Conservation (phyloP, 768 basidiomycete species). For the Rhizopogon rudus region DNA sequence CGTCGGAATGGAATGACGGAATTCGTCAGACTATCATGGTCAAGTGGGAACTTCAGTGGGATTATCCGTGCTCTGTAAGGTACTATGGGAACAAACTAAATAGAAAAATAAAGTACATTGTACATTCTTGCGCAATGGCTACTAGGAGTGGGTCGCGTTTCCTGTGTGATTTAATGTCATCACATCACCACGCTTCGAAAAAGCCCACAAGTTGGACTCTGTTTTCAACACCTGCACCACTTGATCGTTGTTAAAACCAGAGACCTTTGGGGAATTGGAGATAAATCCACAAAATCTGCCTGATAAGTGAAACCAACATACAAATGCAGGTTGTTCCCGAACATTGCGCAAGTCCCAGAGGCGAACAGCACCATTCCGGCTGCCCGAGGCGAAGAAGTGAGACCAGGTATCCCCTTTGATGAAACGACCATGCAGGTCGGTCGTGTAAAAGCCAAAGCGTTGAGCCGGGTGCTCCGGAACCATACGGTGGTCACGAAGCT, state of each 20-base stretch:
- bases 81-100: not conserved
- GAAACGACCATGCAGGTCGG: conserved; percentile 36
- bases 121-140: no score
- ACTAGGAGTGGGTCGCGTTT: not conserved
- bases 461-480: conserved; percentile 31
- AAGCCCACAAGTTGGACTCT: conserved; percentile 30
- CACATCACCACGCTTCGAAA: conserved; percentile 29
- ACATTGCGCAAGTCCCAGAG: conserved; percentile 46
- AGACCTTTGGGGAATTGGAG: conserved; percentile 20
- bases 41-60: not conserved
- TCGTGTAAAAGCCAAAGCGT: conserved; percentile 39
- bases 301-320: conserved; percentile 9
- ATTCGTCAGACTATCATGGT: not conserved
- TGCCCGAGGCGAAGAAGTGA: conserved; percentile 39
- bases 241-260: conserved; percentile 29
- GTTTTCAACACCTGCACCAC: conserved; percentile 34
- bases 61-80: not conserved
- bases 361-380: conserved; percentile 35
- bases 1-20: not conserved
- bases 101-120: not conserved
- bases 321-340: conserved; percentile 17
- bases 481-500: conserved; percentile 42
- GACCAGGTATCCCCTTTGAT: conserved; percentile 33
- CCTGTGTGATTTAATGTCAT: not conserved
- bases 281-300: not conserved